A percentile compares a stretch with the other conserved stretches of the same genome.
Evolutionary conservation across 1,284 basidiomycete species (phyloP).

Genomic region (Apiotrichum veenhuisii): DNA sequence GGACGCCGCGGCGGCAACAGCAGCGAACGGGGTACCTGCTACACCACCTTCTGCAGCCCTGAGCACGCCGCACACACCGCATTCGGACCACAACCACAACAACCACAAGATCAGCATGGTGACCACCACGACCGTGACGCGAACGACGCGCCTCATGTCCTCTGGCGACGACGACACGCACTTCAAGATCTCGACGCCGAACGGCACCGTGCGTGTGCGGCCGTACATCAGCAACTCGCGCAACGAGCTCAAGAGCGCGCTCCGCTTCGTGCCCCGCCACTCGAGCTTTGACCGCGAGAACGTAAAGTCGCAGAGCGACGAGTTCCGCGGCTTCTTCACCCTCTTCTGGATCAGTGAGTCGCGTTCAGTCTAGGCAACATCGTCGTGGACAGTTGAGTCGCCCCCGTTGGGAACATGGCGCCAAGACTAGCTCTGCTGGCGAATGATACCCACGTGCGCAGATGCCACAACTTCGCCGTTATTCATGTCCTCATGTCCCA

Average conservation of each 20-base stretch:
- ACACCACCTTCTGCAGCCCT: no score
- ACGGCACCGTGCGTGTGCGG: conserved; percentile 37
- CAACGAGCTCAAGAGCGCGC: conserved; percentile 56
- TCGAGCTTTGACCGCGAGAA: conserved; percentile 81
- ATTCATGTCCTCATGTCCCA: no score
- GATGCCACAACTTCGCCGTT: no score
- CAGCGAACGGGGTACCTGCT: no score
- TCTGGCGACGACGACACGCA: not conserved
- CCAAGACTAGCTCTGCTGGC: no score
- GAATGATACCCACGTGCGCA: no score
- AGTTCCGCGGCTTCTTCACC: conserved; percentile 90
- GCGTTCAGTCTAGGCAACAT: not conserved
- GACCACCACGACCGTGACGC: conserved; percentile 2
- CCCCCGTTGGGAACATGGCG: no score
- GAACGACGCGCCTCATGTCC: not conserved
- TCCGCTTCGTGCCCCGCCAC: conserved; percentile 77
- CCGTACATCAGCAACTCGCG: conserved; percentile 43
- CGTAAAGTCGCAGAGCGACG: conserved; percentile 63
- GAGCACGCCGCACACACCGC: not conserved
- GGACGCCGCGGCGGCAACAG: no score
- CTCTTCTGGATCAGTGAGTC: conserved; percentile 69
- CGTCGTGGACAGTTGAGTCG: no score
- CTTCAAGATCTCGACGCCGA: conserved; percentile 33
- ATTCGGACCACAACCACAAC: not conserved
- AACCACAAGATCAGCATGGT: not conserved